Percentiles rank a stretch among this genome's conserved stretches.
These are phyloP conservation scores for Yarrowia porcina DNA, from an alignment of 805 yeast genomes.

Conservation along the genomic window DNA sequence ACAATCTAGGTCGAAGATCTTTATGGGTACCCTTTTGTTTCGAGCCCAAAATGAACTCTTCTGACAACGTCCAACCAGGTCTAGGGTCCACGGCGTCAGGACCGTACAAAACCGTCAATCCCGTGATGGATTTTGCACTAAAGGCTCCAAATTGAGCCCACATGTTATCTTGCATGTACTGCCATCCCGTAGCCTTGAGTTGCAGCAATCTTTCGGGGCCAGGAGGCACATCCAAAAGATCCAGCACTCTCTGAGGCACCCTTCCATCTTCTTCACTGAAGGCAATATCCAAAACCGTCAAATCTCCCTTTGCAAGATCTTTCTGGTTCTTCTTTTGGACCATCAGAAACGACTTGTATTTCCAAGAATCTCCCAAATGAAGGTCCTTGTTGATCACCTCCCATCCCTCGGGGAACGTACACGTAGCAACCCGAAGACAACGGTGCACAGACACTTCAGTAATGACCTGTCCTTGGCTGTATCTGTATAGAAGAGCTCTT, in stretches of 20 bases:
- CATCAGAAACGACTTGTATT: conserved; percentile 42
- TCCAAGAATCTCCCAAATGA: conserved; percentile 44
- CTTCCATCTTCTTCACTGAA: background rate
- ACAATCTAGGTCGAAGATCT: conserved; percentile 8
- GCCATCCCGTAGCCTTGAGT: conserved; percentile 9
- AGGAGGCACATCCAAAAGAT: background rate
- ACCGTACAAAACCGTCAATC: conserved; percentile 70
- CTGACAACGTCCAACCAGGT: conserved; percentile 56
- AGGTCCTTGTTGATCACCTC: conserved; percentile 48
- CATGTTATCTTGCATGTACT: conserved; percentile 41
- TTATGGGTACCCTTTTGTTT: conserved; percentile 11
- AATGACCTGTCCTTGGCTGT: conserved; percentile 1
- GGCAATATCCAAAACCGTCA: conserved; percentile 9
- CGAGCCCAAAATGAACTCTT: conserved; percentile 30
- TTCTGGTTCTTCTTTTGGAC: conserved; percentile 33
- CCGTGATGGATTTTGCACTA: conserved; percentile 47
- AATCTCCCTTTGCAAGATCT: background rate
- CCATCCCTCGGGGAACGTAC: conserved; percentile 40
- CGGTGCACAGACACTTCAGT: background rate
- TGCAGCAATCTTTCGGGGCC: background rate
- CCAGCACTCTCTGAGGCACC: background rate
- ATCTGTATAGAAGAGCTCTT: background rate
- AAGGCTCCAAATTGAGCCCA: conserved; percentile 58
- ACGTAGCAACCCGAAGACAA: background rate
- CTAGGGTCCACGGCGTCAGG: conserved; percentile 73